Evolutionary conservation across 495 filamentous ascomycete genomes (phyloP).

Genomic region (Aspergillus avenaceus): DNA sequence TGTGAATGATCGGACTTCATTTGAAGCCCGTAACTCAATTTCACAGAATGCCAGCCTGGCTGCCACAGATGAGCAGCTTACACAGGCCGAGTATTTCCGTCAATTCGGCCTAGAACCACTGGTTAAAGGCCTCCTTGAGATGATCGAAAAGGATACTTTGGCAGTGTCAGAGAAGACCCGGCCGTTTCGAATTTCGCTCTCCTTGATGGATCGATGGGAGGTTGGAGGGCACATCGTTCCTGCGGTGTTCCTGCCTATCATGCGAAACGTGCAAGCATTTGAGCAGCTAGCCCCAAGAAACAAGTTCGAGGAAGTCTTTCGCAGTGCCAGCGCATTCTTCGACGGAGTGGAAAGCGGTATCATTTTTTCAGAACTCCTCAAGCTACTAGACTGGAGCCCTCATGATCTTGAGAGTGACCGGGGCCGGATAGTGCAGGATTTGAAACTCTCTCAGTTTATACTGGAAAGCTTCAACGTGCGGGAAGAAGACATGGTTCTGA

Average conservation of each 20-base stretch:
- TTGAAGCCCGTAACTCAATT: slow-evolving; percentile 46
- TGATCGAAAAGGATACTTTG: slow-evolving; percentile 57
- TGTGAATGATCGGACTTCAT: slow-evolving; percentile 36
- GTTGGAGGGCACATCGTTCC: slow-evolving; percentile 87
- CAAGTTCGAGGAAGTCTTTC: slow-evolving; percentile 79
- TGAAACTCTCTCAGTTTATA: slow-evolving; percentile 77
- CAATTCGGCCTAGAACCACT: slow-evolving; percentile 71
- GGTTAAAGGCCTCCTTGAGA: slow-evolving; percentile 66
- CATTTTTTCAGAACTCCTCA: slow-evolving; percentile 82
- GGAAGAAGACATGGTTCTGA: slow-evolving; percentile 90
- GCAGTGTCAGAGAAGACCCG: slow-evolving; percentile 69
- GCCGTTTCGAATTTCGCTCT: slow-evolving; percentile 87
- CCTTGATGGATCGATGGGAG: slow-evolving; percentile 97
- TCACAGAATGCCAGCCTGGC: slow-evolving; percentile 44
- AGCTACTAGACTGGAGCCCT: slow-evolving; percentile 33
- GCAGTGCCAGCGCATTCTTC: slow-evolving; percentile 92
- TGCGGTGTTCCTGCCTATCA: slow-evolving; percentile 80
- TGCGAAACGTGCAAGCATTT: slow-evolving; percentile 71
- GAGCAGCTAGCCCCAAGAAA: slow-evolving; percentile 54
- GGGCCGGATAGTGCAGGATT: slow-evolving; percentile 41
- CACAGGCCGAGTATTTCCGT: slow-evolving; percentile 68
- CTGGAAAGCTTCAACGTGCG: slow-evolving; percentile 85
- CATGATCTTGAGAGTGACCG: slow-evolving; percentile 32
- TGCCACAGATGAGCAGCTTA: slow-evolving; percentile 34
- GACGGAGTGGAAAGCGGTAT: slow-evolving; percentile 92